Base-by-base conservation (phyloP, 2,329 filamentous ascomycete species). In the Whalleya microplaca region DNA sequence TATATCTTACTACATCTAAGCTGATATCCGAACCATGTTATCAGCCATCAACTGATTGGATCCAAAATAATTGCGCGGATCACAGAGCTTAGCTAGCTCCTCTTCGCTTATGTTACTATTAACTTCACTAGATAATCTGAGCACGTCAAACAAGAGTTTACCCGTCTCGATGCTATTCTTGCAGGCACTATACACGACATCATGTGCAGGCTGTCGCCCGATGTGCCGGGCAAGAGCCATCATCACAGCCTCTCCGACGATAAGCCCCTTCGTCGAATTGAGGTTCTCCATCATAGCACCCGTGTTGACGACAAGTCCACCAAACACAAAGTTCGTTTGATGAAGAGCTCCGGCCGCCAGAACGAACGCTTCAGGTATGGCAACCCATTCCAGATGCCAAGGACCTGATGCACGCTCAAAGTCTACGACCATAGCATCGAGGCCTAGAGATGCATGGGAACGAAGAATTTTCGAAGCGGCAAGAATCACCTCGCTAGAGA, bases 201-300 rank as follows among this genome's bases (percentile, higher is more conserved):
- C 81, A 66, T 84, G 82, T 2, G 81, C 81, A 18, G 76, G 72
- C 56, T 81, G 79, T 14, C 82, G 72, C 8, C 82, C 82, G 41
- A 82, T 70, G 67, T 78, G 71, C 16, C 76, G 74, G n/a, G 81
- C 83, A 48, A 85, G 72, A 1, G 75, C 78, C 83, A 85, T 84
- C 82, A 85, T 84, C n/a, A 85, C 80, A 2, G 82, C 81, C 69
- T 85, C 83, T 0, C 76, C 81, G 12, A 84, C 82, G 60, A 84
- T 84, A 19, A 84, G 67, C 0, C 82, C 82, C 42, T 71, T 71
- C 0, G 80, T 83, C 0, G 77, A 81, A 45, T 76, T 72, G 1
- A 85, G 71, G 58, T 84, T 85, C 0, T 69, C 65, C 51, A 76
- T 62, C 81, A 85, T 83, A 14, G 75, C 69, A 48, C 76, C 73